These are phyloP conservation scores for Pigoraptor vietnamica DNA, from an alignment of 78 protist species.

Conservation along the genomic window DNA sequence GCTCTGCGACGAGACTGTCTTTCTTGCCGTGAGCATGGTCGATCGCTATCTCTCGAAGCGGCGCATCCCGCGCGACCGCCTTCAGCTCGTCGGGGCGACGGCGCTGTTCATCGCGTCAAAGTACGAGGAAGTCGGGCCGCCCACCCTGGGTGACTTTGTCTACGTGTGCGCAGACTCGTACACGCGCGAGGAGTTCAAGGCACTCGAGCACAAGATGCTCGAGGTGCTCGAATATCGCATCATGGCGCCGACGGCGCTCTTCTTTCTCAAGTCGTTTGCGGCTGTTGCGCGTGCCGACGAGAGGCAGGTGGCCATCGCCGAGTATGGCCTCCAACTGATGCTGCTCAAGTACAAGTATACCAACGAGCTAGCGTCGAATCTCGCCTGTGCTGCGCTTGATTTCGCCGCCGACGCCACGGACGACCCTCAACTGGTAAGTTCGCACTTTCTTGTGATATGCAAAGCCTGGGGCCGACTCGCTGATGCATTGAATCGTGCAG, in stretches of 20 bases:
- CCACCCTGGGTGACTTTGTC: conserved; percentile 43
- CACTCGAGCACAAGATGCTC: background rate
- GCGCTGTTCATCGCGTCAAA: conserved; percentile 55
- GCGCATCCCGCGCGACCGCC: conserved; percentile 15
- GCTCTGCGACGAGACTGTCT: conserved; percentile 53
- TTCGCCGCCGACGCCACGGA: background rate
- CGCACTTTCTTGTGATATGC: background rate
- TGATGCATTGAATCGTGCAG: background rate
- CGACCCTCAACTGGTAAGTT: background rate
- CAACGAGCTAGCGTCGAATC: background rate
- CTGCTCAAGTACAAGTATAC: background rate
- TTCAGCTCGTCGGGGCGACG: conserved; percentile 69
- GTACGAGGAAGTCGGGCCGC: conserved; percentile 69
- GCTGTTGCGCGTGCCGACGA: background rate
- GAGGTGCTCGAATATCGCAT: background rate
- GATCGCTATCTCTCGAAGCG: conserved; percentile 46
- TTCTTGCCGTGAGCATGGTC: conserved; percentile 45
- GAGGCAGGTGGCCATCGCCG: background rate
- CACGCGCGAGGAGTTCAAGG: background rate
- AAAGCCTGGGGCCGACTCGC: too few species aligned
- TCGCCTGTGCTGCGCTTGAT: background rate
- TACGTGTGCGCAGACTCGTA: conserved; percentile 15
- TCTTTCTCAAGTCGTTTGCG: background rate
- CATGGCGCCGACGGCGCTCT: background rate
- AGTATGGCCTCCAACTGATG: background rate